Percentiles rank a stretch among this genome's conserved stretches.
Conservation (phyloP, 805 yeast genomes). For the Yamadazyma ubonensis region DNA sequence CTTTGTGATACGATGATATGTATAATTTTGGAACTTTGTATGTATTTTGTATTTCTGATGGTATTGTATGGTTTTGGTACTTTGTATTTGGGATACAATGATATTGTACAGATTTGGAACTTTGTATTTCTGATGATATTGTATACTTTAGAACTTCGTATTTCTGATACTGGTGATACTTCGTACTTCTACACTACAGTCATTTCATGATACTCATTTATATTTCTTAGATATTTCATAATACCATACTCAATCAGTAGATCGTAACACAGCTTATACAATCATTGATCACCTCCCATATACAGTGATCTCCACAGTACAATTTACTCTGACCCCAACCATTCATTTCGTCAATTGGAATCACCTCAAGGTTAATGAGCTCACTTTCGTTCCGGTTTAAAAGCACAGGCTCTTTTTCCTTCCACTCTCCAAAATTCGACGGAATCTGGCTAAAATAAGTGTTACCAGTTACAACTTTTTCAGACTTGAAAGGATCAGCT, state of each 20-base stretch:
- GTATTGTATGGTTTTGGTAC: no score
- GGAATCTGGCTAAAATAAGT: conserved; percentile 35
- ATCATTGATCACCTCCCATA: conserved; percentile 40
- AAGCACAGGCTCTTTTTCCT: conserved; percentile 28
- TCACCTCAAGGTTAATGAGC: conserved; percentile 23
- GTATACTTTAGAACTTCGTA: no score
- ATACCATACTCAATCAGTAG: neutral
- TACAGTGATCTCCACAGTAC: conserved; percentile 39
- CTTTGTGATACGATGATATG: no score
- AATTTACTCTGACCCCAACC: conserved; percentile 45
- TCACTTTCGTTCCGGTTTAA: conserved; percentile 42
- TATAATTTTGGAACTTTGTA: no score
- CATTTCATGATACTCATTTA: no score
- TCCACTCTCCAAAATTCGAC: conserved; percentile 16
- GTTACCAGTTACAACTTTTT: conserved; percentile 17
- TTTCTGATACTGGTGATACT: no score
- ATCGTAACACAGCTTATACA: conserved; percentile 15
- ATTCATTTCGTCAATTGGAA: conserved; percentile 21
- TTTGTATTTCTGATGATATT: no score
- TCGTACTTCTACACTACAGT: no score
- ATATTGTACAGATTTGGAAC: no score
- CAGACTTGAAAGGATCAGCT: conserved; percentile 10
- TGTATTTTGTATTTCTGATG: no score
- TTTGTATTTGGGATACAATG: no score
- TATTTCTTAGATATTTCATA: no score